Conservation (phyloP, 257 asterid species). For the Fraxinus pennsylvanica region DNA sequence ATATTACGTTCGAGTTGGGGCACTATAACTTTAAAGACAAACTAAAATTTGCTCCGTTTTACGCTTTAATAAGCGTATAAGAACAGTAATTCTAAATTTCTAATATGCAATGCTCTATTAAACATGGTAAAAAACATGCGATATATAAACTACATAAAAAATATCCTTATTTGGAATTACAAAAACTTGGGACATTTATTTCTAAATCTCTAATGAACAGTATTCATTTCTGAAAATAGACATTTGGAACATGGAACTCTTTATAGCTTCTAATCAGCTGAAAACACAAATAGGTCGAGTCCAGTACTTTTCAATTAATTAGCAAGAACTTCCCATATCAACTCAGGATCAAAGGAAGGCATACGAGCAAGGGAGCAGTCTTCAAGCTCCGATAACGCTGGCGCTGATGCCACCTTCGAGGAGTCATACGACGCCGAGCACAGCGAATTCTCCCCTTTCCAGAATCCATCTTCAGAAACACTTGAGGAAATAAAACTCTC, state of each 20-base stretch:
- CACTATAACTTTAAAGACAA: too few species aligned
- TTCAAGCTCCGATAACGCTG: constrained; percentile 41
- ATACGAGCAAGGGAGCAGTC: constrained; percentile 59
- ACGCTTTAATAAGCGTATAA: too few species aligned
- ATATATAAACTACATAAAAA: not conserved
- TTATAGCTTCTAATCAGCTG: not conserved
- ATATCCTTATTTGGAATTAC: not conserved
- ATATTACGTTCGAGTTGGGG: too few species aligned
- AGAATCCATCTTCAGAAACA: constrained; percentile 53
- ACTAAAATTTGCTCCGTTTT: too few species aligned
- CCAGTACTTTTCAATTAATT: constrained; percentile 26
- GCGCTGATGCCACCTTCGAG: constrained; percentile 25
- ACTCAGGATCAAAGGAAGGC: constrained; percentile 77
- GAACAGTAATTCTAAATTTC: too few species aligned
- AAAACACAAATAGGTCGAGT: too few species aligned
- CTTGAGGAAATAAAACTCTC: constrained; percentile 34
- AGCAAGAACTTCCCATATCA: constrained; percentile 84
- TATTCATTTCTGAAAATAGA: not conserved
- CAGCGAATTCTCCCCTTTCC: constrained; percentile 42
- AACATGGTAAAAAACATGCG: too few species aligned
- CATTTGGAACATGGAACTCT: not conserved
- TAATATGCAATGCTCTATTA: too few species aligned
- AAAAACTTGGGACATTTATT: not conserved
- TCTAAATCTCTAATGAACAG: not conserved
- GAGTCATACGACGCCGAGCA: constrained; percentile 37